Evolutionary conservation across 805 yeast genomes (phyloP).

Genomic region (Lipomyces kockii): DNA sequence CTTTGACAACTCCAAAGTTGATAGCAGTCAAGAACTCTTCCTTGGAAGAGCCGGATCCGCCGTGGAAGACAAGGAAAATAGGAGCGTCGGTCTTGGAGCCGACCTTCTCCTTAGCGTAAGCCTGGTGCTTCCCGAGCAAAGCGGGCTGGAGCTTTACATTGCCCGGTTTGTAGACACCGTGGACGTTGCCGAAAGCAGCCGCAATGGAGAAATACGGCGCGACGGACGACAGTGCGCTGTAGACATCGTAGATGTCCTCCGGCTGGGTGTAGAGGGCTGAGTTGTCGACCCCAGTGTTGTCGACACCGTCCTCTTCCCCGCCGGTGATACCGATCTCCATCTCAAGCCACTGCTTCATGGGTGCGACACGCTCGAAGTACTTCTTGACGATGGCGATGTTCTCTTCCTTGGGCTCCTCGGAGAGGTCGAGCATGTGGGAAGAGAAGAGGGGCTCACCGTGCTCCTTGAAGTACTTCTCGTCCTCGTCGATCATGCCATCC

Average conservation of each 20-base stretch:
- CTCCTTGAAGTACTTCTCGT: conserved; percentile 83
- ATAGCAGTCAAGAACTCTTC: conserved; percentile 91
- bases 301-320: conserved; percentile 99
- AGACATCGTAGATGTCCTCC: conserved; percentile 89
- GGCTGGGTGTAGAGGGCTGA: conserved; percentile 91
- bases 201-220: conserved; percentile 99
- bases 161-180: conserved; percentile 99
- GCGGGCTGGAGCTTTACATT: conserved; percentile 92
- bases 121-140: conserved; percentile 94
- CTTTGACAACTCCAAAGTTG: conserved; percentile 94
- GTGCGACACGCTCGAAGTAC: conserved; percentile 92
- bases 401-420: conserved; percentile 95
- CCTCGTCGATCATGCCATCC: conserved; percentile 97
- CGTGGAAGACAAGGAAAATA: conserved; percentile 98
- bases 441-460: conserved; percentile 97
- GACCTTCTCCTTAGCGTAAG: conserved; percentile 73
- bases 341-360: conserved; percentile 96
- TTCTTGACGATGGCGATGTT: conserved; percentile 92
- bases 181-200: conserved; percentile 99
- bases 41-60: conserved; percentile 98
- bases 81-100: conserved; percentile 64
- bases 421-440: conserved; percentile 97
- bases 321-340: conserved; percentile 99
- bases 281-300: conserved; percentile 91
- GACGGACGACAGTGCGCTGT: conserved; percentile 86